Evolutionary conservation across 1,139 yeast species (phyloP), one percentile per base, ranked within the genome.

Genomic region (Geotrichum fermentans): DNA sequence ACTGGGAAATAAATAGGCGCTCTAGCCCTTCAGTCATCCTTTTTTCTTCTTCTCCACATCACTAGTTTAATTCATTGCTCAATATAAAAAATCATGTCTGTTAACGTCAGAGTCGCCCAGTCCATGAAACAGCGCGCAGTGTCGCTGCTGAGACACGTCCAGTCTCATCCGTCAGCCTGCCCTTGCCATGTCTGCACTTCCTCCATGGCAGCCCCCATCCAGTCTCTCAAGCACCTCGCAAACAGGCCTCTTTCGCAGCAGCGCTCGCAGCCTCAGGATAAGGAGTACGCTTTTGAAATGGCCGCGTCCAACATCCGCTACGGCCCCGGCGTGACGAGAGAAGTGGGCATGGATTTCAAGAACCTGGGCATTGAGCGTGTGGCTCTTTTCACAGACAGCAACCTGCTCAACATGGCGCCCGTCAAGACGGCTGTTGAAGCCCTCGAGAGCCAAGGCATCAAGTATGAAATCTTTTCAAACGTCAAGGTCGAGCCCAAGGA

Each of bases 401-500:
- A 50, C 33, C 50, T 63, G 40, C 57, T 65, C 46, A 51, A 61
- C 30, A 57, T 64, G 43, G 52, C 53, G 11, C 66, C 73, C 5
- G 68, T 68, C 49, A 57, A 61, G 46, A 58, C 50, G 20, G 72
- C 72, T 0, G 54, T 68, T 29, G 60, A 61, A 34, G 63, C 71
- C 1, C 59, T 69, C 30, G 72, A 68, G 49, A 30, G 56, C n/a
- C 63, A 63, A 32, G 70, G 71, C 17, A 59, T 69, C 57, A 52
- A 61, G 35, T 69, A 68, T 54, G 70, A 65, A 34, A 59, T 69
- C 30, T 69, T 61, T 53, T 62, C 67, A 40, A 62, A 69, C 45
- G 72, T 70, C 26, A 60, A 66, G 22, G 64, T 69, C 28, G 73
- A 69, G 56, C 73, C 73, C 18, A 69, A 69, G 55, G 72, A 69